Conservation (phyloP, 495 filamentous ascomycete species). For the Penicillium riverlandense region DNA sequence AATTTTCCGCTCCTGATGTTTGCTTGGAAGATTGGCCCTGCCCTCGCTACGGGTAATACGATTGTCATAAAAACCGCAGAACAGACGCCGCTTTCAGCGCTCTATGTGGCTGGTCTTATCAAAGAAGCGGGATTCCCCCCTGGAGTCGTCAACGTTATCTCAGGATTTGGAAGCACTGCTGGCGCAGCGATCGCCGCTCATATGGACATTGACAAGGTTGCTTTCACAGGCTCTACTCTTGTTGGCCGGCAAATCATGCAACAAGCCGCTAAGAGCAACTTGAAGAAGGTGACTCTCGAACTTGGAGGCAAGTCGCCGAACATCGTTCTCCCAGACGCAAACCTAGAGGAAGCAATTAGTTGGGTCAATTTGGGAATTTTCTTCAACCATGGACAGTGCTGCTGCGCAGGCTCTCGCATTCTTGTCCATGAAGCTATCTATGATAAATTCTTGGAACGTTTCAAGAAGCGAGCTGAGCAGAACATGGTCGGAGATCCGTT, state of each 20-base stretch:
- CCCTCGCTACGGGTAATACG: constrained; percentile 82
- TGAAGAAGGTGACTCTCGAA: constrained; percentile 98
- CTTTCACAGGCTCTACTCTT: constrained; percentile 92
- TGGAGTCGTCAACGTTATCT: constrained; percentile 93
- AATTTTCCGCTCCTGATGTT: constrained; percentile 98
- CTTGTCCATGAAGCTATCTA: constrained; percentile 96
- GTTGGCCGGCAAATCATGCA: constrained; percentile 93
- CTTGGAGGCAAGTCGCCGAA: constrained; percentile 98
- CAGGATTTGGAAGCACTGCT: constrained; percentile 81
- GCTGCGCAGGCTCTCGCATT: constrained; percentile 92
- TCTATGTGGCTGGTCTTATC: constrained; percentile 70
- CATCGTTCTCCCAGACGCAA: constrained; percentile 92
- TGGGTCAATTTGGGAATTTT: constrained; percentile 99
- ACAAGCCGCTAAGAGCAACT: constrained; percentile 86
- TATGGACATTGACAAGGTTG: constrained; percentile 98
- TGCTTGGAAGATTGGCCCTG: constrained; percentile 96
- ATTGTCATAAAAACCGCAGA: constrained; percentile 92
- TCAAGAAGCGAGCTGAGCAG: constrained; percentile 75
- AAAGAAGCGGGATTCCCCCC: constrained; percentile 96
- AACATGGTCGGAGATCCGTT: constrained; percentile 96
- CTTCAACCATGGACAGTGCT: constrained; percentile 98
- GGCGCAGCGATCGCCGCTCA: constrained; percentile 88
- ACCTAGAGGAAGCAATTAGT: constrained; percentile 94
- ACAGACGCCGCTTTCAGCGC: constrained; percentile 87
- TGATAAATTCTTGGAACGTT: constrained; percentile 82